These are phyloP conservation scores for Sporothrix pallida DNA, from an alignment of 2,329 filamentous ascomycete species.

Conservation along the genomic window DNA sequence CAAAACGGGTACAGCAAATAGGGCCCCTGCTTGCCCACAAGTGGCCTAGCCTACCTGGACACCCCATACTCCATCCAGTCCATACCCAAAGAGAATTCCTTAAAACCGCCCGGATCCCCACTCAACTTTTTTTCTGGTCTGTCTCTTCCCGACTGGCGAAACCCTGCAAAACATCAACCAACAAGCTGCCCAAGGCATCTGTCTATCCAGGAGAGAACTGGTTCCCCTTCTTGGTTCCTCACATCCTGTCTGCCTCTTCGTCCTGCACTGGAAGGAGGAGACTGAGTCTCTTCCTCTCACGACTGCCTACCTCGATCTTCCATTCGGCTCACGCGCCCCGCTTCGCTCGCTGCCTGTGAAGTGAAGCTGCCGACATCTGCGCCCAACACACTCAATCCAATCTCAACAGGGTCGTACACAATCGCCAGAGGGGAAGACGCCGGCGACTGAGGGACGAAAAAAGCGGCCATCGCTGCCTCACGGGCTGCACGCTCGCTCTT, in stretches of 20 bases:
- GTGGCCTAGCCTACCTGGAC: slow-evolving; percentile 14
- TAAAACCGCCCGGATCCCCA: slow-evolving; percentile 33
- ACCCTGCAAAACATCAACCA: slow-evolving; percentile 27
- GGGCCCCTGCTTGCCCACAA: slow-evolving; percentile 6
- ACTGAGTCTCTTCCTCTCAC: slow-evolving; percentile 11
- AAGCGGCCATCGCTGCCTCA: slow-evolving; percentile 25
- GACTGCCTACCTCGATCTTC: slow-evolving; percentile 13
- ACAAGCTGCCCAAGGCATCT: slow-evolving; percentile 30
- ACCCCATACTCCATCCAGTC: not conserved
- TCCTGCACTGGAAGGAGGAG: not conserved
- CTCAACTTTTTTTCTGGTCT: slow-evolving; percentile 29
- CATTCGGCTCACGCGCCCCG: not conserved
- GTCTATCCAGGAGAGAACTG: slow-evolving; percentile 19
- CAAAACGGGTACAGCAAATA: slow-evolving; percentile 13
- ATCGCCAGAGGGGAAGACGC: not conserved
- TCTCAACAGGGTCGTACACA: slow-evolving; percentile 18
- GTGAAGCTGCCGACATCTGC: slow-evolving; percentile 29
- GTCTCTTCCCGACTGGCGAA: slow-evolving; percentile 27
- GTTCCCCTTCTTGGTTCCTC: slow-evolving; percentile 3
- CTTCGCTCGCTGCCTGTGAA: slow-evolving; percentile 25
- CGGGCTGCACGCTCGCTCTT: slow-evolving; percentile 23
- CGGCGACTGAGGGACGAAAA: slow-evolving; percentile 17
- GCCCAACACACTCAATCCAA: slow-evolving; percentile 30
- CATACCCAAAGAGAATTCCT: slow-evolving; percentile 27
- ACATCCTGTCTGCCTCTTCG: not conserved